A percentile compares a stretch with the other conserved stretches of the same genome.
Evolutionary conservation across 331 rosid genomes (phyloP).

Genomic region (Spiraea crenata): DNA sequence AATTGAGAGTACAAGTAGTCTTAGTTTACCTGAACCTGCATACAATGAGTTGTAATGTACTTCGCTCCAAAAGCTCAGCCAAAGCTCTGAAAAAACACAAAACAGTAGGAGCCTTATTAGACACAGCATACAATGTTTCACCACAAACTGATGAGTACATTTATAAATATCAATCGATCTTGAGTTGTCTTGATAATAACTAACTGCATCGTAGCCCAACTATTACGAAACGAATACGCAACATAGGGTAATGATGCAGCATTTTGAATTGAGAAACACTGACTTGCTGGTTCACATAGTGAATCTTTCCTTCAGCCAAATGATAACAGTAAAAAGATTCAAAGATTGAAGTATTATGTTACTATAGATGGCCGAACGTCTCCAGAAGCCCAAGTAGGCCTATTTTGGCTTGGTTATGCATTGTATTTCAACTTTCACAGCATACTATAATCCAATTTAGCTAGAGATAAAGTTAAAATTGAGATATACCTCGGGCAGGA

Average conservation of each 20-base stretch:
- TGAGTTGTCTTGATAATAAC: no score
- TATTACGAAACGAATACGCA: no score
- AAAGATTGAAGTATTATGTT: not conserved
- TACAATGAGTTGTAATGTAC: constrained; percentile 93
- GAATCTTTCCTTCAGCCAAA: no score
- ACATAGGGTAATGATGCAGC: no score
- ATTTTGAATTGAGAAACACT: no score
- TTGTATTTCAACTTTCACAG: not conserved
- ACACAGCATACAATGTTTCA: not conserved
- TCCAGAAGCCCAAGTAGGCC: not conserved
- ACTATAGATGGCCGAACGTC: not conserved
- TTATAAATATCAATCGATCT: no score
- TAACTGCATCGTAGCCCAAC: no score
- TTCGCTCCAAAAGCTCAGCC: constrained; percentile 99
- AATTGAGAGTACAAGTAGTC: constrained; percentile 1
- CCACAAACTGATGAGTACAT: not conserved
- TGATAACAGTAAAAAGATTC: no score
- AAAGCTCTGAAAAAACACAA: constrained; percentile 50
- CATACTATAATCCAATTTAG: not conserved
- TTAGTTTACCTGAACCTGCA: constrained; percentile 54
- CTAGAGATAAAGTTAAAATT: not conserved
- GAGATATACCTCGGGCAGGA: constrained; percentile 58
- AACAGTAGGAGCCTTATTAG: not conserved
- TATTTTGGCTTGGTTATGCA: not conserved
- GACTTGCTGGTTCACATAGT: no score